Evolutionary conservation across 2,329 filamentous ascomycete species (phyloP).

Genomic region (Tympanopsis confertula): DNA sequence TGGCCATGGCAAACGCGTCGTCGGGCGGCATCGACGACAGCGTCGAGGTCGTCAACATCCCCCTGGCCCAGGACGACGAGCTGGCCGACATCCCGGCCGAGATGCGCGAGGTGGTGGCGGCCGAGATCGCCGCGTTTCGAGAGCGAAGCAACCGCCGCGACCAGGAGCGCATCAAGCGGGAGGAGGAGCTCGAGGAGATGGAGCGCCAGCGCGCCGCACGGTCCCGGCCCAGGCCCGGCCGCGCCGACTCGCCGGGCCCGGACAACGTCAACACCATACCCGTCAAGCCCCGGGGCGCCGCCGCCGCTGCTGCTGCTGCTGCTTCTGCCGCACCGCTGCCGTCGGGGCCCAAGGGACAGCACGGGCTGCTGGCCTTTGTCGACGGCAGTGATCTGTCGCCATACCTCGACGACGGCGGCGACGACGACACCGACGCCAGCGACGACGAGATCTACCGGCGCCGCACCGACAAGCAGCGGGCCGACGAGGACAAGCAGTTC

Average conservation of each 20-base stretch:
- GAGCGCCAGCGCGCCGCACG: conserved; percentile 64
- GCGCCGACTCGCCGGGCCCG: conserved; percentile 56
- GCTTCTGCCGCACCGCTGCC: no score
- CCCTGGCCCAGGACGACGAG: conserved; percentile 79
- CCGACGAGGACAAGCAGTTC: conserved; percentile 70
- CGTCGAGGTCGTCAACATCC: conserved; percentile 81
- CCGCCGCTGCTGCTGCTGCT: conserved; percentile 65
- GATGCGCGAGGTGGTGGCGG: conserved; percentile 62
- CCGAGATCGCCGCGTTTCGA: conserved; percentile 62
- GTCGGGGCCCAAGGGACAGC: conserved; percentile 46
- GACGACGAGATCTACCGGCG: conserved; percentile 76
- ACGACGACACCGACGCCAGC: conserved; percentile 77
- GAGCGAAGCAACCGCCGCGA: conserved; percentile 60
- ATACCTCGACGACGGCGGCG: conserved; percentile 49
- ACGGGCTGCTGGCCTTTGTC: conserved; percentile 65
- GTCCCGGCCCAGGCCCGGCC: conserved; percentile 50
- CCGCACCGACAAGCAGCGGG: conserved; percentile 56
- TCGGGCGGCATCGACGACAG: conserved; percentile 46
- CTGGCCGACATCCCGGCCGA: conserved; percentile 66
- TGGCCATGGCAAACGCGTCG: conserved; percentile 50
- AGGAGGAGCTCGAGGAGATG: conserved; percentile 18
- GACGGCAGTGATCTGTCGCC: conserved; percentile 63
- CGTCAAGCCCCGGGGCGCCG: conserved; percentile 58
- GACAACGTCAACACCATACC: conserved; percentile 58
- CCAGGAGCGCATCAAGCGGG: conserved; percentile 37